A percentile compares a stretch with the other conserved stretches of the same genome.
phyloP scores from a whole-genome alignment of 202 grass and related monocot species.

The Schoenoplectus tabernaemontani region DNA sequence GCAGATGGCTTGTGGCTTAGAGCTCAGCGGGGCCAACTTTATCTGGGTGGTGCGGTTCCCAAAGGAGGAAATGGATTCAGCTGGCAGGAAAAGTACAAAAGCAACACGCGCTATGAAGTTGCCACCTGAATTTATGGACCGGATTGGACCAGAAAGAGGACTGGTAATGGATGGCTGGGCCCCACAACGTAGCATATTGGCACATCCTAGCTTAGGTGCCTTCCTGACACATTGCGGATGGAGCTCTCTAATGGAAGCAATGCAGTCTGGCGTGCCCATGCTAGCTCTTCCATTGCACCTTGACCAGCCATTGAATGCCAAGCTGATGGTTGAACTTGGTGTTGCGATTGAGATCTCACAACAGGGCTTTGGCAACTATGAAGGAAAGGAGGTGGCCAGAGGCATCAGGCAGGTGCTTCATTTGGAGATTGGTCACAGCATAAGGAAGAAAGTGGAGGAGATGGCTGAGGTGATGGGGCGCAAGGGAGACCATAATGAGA shows the following conservation, averaged over 20 bases:
- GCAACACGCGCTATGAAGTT: neutral
- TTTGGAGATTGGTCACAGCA: conserved; percentile 10
- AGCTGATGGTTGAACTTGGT: conserved; percentile 40
- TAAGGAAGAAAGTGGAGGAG: conserved; percentile 25
- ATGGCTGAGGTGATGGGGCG: conserved; percentile 22
- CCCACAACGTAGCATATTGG: conserved; percentile 46
- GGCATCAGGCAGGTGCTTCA: conserved; percentile 18
- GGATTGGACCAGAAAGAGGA: conserved; percentile 18
- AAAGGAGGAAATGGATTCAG: neutral
- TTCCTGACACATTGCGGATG: conserved; percentile 77
- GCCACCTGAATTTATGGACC: conserved; percentile 24
- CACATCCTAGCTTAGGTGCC: conserved; percentile 32
- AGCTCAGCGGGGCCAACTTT: conserved; percentile 40
- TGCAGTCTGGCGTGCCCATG: conserved; percentile 40
- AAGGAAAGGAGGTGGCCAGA: conserved; percentile 36
- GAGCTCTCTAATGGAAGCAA: conserved; percentile 55
- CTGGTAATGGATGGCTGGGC: conserved; percentile 64
- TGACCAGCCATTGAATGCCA: conserved; percentile 45
- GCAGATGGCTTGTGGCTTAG: conserved; percentile 46
- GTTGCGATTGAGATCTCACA: conserved; percentile 37
- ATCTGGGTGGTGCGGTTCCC: conserved; percentile 63
- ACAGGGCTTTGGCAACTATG: conserved; percentile 38
- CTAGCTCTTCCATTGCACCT: conserved; percentile 57
- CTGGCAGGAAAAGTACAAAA: neutral
- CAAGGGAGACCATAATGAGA: conserved; percentile 11